Percentiles rank a stretch among this genome's conserved stretches.
Conservation (phyloP, 306 rosid species). For the Ceratonia siliqua region DNA sequence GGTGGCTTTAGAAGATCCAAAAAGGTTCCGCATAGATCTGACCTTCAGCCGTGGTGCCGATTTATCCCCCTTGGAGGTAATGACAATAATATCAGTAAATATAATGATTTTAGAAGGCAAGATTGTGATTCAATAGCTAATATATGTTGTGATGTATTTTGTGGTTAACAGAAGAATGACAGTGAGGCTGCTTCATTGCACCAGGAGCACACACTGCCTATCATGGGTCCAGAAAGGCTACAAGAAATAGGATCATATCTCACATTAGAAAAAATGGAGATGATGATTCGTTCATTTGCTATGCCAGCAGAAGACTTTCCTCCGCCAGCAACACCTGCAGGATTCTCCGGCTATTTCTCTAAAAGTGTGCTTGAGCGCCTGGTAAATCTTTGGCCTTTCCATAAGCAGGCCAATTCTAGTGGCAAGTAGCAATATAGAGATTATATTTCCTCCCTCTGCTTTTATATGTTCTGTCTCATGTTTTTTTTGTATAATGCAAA, state of each 20-base stretch:
- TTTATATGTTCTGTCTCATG: neutral
- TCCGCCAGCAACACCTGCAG: constrained; percentile 84
- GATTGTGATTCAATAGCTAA: constrained; percentile 15
- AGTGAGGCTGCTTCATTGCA: constrained; percentile 75
- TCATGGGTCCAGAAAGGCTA: constrained; percentile 98
- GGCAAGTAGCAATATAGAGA: constrained; percentile 56
- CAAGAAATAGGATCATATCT: constrained; percentile 90
- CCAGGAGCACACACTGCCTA: constrained; percentile 94
- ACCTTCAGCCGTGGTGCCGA: constrained; percentile 99
- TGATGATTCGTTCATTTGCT: constrained; percentile 82
- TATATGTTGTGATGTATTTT: constrained; percentile 15
- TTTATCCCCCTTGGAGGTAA: constrained; percentile 93
- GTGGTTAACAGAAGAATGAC: constrained; percentile 66
- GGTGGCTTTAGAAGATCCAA: constrained; percentile 90
- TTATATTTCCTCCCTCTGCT: neutral
- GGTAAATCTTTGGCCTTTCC: constrained; percentile 94
- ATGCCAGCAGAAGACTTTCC: constrained; percentile 99
- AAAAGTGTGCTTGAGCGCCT: constrained; percentile 92
- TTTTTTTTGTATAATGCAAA: constrained; percentile 17
- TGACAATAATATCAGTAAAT: constrained; percentile 16
- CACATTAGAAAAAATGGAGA: constrained; percentile 81
- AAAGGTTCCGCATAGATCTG: constrained; percentile 82
- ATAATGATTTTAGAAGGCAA: neutral
- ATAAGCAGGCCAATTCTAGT: constrained; percentile 62
- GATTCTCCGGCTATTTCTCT: constrained; percentile 88